Conservation (phyloP, 306 rosid genomes). For the Mimosa pudica region DNA sequence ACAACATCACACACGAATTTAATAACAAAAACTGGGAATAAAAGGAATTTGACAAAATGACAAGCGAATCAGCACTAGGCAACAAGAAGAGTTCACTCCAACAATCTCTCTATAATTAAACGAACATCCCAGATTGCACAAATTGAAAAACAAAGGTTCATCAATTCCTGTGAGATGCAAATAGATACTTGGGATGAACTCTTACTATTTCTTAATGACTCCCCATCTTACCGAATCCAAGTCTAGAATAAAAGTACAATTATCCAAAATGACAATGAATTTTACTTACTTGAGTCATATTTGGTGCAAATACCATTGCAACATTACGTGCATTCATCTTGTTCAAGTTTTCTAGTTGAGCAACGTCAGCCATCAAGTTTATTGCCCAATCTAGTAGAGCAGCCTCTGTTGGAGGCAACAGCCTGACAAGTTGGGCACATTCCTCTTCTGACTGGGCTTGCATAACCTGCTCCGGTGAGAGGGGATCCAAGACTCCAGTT, state of each 20-base stretch:
- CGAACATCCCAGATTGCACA: not conserved
- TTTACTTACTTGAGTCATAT: conserved; percentile 91
- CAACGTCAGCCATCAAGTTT: conserved; percentile 95
- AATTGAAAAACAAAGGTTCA: not conserved
- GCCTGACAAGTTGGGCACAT: conserved; percentile 75
- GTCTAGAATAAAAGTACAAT: not conserved
- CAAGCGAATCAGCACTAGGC: not conserved
- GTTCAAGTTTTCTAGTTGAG: conserved; percentile 84
- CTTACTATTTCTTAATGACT: not conserved
- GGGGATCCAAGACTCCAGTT: conserved; percentile 84
- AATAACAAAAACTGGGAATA: conserved; percentile 19
- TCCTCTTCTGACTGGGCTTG: conserved; percentile 91
- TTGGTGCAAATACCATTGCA: conserved; percentile 99
- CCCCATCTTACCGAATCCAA: not conserved
- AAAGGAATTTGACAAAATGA: not conserved
- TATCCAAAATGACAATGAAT: conserved; percentile 4
- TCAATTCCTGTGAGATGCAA: not conserved
- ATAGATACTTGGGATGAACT: not conserved
- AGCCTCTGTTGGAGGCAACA: conserved; percentile 88
- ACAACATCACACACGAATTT: conserved; percentile 19
- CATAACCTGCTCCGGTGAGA: conserved; percentile 95
- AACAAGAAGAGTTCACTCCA: not conserved
- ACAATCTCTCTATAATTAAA: not conserved
- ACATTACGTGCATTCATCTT: conserved; percentile 98
- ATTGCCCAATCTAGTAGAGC: conserved; percentile 94